phyloP scores from a whole-genome alignment of 768 basidiomycete genomes.

The Amanita pallidorosea region DNA sequence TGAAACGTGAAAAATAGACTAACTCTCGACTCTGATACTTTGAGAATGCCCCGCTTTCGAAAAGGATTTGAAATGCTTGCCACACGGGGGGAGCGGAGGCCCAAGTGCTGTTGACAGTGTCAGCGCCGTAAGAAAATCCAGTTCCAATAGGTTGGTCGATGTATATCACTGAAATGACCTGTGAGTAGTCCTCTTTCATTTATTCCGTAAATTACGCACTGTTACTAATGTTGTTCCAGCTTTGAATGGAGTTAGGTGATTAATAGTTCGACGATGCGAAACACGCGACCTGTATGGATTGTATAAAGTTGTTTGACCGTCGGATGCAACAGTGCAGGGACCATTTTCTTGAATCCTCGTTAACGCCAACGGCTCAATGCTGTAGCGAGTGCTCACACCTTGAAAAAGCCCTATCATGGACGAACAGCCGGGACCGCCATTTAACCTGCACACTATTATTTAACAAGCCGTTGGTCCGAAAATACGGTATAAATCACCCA shows the following conservation, averaged over 20 bases:
- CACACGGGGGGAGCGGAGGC: conserved; percentile 47
- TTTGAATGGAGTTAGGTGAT: conserved; percentile 10
- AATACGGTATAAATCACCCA: conserved; percentile 11
- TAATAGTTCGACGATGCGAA: neutral
- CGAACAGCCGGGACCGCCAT: conserved; percentile 54
- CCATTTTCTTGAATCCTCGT: conserved; percentile 39
- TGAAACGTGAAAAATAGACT: conserved; percentile 7
- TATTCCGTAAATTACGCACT: conserved; percentile 23
- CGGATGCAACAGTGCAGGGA: conserved; percentile 49
- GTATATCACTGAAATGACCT: conserved; percentile 41
- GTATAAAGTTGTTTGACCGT: conserved; percentile 38
- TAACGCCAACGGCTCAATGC: neutral
- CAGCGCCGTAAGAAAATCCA: conserved; percentile 50
- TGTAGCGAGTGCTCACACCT: neutral
- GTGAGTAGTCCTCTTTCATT: neutral
- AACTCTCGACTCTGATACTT: conserved; percentile 45
- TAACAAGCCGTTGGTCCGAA: neutral
- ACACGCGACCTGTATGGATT: conserved; percentile 47
- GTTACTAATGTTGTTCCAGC: conserved; percentile 64
- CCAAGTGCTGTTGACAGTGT: conserved; percentile 44
- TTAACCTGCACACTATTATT: conserved; percentile 25
- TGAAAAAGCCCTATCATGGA: conserved; percentile 60
- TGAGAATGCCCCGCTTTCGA: conserved; percentile 43
- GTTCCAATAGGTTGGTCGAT: conserved; percentile 62
- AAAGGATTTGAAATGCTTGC: conserved; percentile 53